phyloP scores from a whole-genome alignment of 495 filamentous ascomycete species.

The Bacidia gigantensis region DNA sequence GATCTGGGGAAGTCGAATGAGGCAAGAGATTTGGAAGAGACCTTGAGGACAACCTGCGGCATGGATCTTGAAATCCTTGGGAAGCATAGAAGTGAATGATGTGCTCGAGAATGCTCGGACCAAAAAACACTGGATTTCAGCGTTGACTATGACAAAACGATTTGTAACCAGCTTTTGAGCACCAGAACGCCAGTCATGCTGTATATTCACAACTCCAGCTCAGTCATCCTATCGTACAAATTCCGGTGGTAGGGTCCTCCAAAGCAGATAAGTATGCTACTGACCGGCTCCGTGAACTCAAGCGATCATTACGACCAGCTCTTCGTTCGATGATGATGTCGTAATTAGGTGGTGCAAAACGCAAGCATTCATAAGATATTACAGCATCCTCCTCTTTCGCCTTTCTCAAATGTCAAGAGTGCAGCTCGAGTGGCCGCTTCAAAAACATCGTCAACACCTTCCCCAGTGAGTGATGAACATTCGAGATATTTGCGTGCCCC shows the following conservation, averaged over 20 bases:
- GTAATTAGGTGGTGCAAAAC: neutral
- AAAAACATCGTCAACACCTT: conserved; percentile 98
- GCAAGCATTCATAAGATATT: conserved; percentile 60
- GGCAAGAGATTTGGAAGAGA: no score
- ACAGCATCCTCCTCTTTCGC: conserved; percentile 72
- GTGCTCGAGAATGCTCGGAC: no score
- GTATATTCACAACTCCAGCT: neutral
- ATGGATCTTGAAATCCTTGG: no score
- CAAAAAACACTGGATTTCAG: neutral
- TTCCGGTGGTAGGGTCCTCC: neutral
- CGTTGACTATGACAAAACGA: neutral
- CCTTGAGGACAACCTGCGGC: no score
- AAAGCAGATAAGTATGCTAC: neutral
- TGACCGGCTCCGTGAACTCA: neutral
- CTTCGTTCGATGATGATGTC: neutral
- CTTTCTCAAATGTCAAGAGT: conserved; percentile 79
- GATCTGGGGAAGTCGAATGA: neutral
- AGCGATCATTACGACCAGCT: neutral
- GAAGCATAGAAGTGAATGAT: no score
- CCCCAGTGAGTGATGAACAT: conserved; percentile 91
- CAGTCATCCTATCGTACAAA: neutral
- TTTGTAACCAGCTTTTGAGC: neutral
- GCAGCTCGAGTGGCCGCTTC: conserved; percentile 96
- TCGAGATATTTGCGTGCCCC: conserved; percentile 94
- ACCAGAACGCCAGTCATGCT: neutral